Conservation (phyloP, 1,139 yeast genomes). For the Hyphopichia pseudoburtonii region DNA sequence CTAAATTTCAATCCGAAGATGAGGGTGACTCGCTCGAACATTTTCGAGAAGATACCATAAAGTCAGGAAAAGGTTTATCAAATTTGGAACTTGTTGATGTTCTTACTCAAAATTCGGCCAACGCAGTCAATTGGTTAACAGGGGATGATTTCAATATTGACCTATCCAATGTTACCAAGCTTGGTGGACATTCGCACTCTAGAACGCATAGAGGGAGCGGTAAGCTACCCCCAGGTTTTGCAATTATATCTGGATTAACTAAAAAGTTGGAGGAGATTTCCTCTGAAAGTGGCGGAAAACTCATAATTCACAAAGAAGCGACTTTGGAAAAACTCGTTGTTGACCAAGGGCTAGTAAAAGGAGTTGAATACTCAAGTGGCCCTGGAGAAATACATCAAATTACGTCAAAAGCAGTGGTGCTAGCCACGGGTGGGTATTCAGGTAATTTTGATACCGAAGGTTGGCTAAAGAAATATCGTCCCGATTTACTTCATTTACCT, state of each 20-base stretch:
- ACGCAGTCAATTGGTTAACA: slow-evolving; percentile 34
- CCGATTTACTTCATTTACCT: slow-evolving; percentile 32
- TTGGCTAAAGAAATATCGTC: slow-evolving; percentile 28
- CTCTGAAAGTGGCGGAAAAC: slow-evolving; percentile 12
- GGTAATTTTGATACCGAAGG: slow-evolving; percentile 26
- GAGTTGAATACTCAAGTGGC: slow-evolving; percentile 20
- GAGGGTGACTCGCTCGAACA: slow-evolving; percentile 22
- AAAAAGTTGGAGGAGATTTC: slow-evolving; percentile 17
- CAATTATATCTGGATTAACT: slow-evolving; percentile 28
- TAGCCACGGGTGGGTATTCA: slow-evolving; percentile 42
- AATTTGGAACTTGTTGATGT: slow-evolving; percentile 23
- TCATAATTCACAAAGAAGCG: slow-evolving; percentile 22
- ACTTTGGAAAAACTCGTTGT: slow-evolving; percentile 17
- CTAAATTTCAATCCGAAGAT: slow-evolving; percentile 23
- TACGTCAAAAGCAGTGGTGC: slow-evolving; percentile 21
- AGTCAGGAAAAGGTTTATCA: slow-evolving; percentile 31
- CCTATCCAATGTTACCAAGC: slow-evolving; percentile 25
- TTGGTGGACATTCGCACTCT: slow-evolving; percentile 40
- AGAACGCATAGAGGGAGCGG: slow-evolving; percentile 38
- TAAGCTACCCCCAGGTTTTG: slow-evolving; percentile 37
- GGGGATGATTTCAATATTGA: slow-evolving; percentile 22
- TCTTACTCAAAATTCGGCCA: slow-evolving; percentile 25
- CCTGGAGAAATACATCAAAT: slow-evolving; percentile 8
- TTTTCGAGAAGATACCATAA: slow-evolving; percentile 29
- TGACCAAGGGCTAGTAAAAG: slow-evolving; percentile 16